Percentiles rank a stretch among this genome's conserved stretches.
These are phyloP conservation scores for Hericium rajendrae DNA, from an alignment of 768 basidiomycete genomes.

Conservation along the genomic window DNA sequence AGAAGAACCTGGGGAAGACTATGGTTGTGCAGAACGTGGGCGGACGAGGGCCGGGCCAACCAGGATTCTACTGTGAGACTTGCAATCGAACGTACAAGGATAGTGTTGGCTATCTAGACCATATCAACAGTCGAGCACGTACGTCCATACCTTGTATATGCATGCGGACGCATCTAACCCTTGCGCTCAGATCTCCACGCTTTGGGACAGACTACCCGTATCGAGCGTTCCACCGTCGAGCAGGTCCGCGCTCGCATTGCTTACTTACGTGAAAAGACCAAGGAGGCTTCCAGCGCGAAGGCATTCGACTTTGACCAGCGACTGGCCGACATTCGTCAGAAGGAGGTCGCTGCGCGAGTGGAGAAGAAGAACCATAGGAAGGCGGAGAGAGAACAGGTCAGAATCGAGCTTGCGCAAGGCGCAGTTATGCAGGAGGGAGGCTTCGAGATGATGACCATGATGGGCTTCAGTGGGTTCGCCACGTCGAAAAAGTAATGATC, in stretches of 20 bases:
- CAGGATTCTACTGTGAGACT: conserved; percentile 89
- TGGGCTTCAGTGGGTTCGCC: conserved; percentile 92
- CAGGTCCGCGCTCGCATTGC: conserved; percentile 93
- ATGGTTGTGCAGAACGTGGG: conserved; percentile 85
- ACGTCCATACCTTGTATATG: conserved; percentile 26
- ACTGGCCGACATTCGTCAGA: conserved; percentile 68
- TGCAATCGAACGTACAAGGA: conserved; percentile 93
- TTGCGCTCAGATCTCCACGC: conserved; percentile 65
- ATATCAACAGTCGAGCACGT: conserved; percentile 93
- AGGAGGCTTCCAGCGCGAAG: conserved; percentile 72
- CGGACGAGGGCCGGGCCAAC: conserved; percentile 79
- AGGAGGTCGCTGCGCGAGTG: conserved; percentile 55
- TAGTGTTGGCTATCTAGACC: conserved; percentile 87
- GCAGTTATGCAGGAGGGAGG: conserved; percentile 35
- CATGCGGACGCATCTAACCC: conserved; percentile 5
- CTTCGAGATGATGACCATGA: conserved; percentile 65
- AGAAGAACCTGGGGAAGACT: conserved; percentile 92
- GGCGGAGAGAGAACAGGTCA: conserved; percentile 64
- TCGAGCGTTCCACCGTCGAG: conserved; percentile 82
- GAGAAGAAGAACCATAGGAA: conserved; percentile 76
- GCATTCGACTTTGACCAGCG: conserved; percentile 93
- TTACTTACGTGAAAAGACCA: conserved; percentile 76
- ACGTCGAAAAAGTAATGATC: conserved; percentile 61
- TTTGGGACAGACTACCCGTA: conserved; percentile 92
- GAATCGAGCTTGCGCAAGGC: conserved; percentile 52